Evolutionary conservation across 148 eudicot genomes (phyloP), one percentile per base, ranked within the genome.

Genomic region (Limonium bicolor): DNA sequence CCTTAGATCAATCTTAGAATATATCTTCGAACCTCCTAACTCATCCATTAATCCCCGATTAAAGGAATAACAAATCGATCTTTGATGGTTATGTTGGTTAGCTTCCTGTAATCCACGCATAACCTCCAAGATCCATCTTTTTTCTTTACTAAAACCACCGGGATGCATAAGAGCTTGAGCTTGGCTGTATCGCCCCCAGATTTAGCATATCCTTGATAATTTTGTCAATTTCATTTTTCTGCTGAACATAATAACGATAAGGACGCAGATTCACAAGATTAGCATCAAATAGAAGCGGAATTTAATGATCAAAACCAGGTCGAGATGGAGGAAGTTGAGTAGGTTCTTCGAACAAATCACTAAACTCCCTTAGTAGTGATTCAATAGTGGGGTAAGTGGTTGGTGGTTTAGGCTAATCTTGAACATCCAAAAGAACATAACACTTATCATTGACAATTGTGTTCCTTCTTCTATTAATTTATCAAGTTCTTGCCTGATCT

Each of bases 81-180:
- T 12, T 39, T 38, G 0, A 55, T 11, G 0, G 33, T 45, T 4
- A n/a, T 8, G 1, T 9, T 26, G 10, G 45, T 55, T 0, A 55
- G 5, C 7, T 29, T 36, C 5, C 60, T 26, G 27, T 55, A 55
- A 5, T 54, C 39, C 5, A 54, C 50, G 26, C 50, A 54, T 19
- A n/a, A n/a, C 2, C 59, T 19, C 40, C 50, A 54, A 0, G 41
- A 6, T 0, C 40, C 50, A 54, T 54, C 59, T 11, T 54, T 54
- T 19, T 54, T 54, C 13, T 20, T 35, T 2, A 36, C 0, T n/a
- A n/a, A n/a, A n/a, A n/a, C n/a, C n/a, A n/a, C n/a, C n/a, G n/a
- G n/a, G n/a, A n/a, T n/a, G 54, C 43, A 27, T 11, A 56, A 1
- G 46, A 28, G 31, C 53, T 47, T 2, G 13, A 6, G 8, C 53